Evolutionary conservation across 179 eudicot species (phyloP), one percentile per base, ranked within the genome.

Genomic region (Nepenthes alata): DNA sequence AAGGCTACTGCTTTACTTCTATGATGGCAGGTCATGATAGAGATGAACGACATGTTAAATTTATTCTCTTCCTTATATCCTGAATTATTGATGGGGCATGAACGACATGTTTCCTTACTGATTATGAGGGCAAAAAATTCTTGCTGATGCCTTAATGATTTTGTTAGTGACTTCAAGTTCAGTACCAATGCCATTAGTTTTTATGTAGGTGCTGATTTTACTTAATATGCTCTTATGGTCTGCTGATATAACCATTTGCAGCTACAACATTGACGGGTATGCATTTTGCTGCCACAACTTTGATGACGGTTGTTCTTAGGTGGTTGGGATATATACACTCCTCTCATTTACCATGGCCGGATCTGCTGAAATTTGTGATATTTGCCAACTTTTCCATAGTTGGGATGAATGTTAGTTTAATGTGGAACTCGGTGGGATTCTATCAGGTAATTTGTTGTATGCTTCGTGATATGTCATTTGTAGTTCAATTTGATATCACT

Each of bases 391-490:
- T 86, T 72, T 86, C 96, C 47, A 89, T 89, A 67, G 91, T 89
- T 59, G 96, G 95, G 66, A 89, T 86, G 95, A 86, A 89, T 72
- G 88, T 89, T 63, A 86, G 96, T 66, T 74, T 89, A 44, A 86
- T 89, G 97, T 89, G 85, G 87, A 89, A 87, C 60, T 89, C 95
- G 16, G 97, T 89, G 65, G 96, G 96, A 61, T 89, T 87, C 73
- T 89, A 89, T 78, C 97, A 89, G 97, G 97, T 89, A 72, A 51
- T 53, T 53, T 39, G 8, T 70, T 9, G 7, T 12, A n/a, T 60
- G 15, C 53, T 64, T 47, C 37, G 39, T 48, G 16, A 11, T 14
- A 13, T 57, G 12, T 34, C 52, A 52, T 61, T 11, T 36, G 7
- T 7, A 25, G 15, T 10, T 41, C 8, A 13, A 36, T 8, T 7